These are phyloP conservation scores for Globisporangium alternatum DNA, from an alignment of 352 stramenopile species.

Conservation along the genomic window DNA sequence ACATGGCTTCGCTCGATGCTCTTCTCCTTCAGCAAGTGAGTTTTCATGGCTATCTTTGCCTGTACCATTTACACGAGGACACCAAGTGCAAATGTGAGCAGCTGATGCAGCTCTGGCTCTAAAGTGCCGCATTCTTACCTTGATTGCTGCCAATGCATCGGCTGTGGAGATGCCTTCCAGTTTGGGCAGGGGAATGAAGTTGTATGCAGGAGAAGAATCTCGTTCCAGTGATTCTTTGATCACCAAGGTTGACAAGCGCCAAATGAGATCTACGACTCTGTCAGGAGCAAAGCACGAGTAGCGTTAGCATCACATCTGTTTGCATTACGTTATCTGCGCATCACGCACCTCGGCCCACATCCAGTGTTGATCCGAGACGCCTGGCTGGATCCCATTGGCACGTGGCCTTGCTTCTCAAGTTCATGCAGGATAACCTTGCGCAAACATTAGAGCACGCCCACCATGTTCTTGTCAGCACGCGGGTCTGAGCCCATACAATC, in stretches of 20 bases:
- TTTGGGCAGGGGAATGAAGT: slow-evolving; percentile 9
- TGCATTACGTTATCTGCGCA: neutral
- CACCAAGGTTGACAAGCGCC: slow-evolving; percentile 42
- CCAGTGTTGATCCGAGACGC: slow-evolving; percentile 49
- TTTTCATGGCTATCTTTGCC: slow-evolving; percentile 46
- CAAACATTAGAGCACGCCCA: neutral
- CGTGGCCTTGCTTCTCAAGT: slow-evolving; percentile 38
- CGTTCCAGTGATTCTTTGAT: slow-evolving; percentile 29
- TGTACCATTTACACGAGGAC: neutral
- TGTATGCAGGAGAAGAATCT: slow-evolving; percentile 16
- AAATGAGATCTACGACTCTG: slow-evolving; percentile 54
- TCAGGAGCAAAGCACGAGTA: neutral
- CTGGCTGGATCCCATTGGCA: slow-evolving; percentile 52
- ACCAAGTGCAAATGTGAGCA: neutral
- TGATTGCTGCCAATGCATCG: slow-evolving; percentile 18
- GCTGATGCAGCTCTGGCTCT: neutral
- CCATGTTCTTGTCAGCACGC: neutral
- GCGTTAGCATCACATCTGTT: neutral
- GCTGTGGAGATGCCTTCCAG: slow-evolving; percentile 2
- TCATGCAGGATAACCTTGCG: slow-evolving; percentile 34
- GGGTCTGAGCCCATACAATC: neutral
- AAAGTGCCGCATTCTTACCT: slow-evolving; percentile 14
- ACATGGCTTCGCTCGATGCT: slow-evolving; percentile 31
- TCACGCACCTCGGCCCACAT: slow-evolving; percentile 35
- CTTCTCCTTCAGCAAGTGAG: slow-evolving; percentile 33